Percentiles rank a stretch among this genome's conserved stretches.
Evolutionary conservation across 202 grass and related monocot genomes (phyloP).

Genomic region (Zoysia matrella): DNA sequence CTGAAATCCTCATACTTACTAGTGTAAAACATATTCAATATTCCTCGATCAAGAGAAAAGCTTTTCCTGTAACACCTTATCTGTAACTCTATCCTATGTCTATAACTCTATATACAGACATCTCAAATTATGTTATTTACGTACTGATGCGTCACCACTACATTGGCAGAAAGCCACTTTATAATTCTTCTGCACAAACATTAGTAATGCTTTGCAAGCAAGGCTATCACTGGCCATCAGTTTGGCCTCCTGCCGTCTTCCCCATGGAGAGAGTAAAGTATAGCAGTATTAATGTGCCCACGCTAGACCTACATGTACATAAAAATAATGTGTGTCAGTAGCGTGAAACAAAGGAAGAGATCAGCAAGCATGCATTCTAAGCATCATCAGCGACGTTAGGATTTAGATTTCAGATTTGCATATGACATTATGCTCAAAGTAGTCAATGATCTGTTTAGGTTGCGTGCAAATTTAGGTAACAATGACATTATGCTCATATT

Average conservation of each 20-base stretch:
- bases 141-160: not conserved
- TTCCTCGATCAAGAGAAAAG: not conserved
- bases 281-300: conserved; percentile 78
- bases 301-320: conserved; percentile 62
- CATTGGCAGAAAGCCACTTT: not conserved
- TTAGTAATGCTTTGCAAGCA: conserved; percentile 13
- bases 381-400: not conserved
- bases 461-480: too few species aligned
- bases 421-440: not conserved
- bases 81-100: conserved; percentile 27
- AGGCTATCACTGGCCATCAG: conserved; percentile 50
- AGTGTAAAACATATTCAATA: not conserved
- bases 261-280: conserved; percentile 86
- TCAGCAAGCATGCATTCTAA: not conserved
- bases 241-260: conserved; percentile 48
- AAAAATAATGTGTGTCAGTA: not conserved
- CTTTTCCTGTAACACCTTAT: not conserved
- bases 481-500: too few species aligned
- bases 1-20: not conserved
- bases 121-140: conserved; percentile 12
- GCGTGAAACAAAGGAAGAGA: not conserved
- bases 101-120: conserved; percentile 26
- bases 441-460: not conserved
- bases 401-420: not conserved
- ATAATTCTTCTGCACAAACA: conserved; percentile 27